Base-by-base conservation (phyloP, 169 alveolate species). In the Neospora caninum region DNA sequence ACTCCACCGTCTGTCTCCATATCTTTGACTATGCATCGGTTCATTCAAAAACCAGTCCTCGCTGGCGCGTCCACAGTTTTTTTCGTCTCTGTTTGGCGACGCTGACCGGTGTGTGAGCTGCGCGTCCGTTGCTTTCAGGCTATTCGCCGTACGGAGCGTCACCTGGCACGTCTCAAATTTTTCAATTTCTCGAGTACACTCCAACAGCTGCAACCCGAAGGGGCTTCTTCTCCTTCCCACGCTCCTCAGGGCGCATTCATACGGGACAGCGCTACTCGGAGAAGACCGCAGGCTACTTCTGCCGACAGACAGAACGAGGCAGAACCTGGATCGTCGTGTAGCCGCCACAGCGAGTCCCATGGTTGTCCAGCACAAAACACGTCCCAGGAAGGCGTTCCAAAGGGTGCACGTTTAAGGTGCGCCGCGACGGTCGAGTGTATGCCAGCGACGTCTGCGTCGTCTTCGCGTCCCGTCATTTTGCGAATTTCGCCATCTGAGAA, bases 111-210 rank as follows among this genome's bases (percentile, higher is more conserved):
- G 58, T 38, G 86, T 78, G 43, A 25, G 86, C 45, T 82, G 31
- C 38, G n/a, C 22, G 16, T 0, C 29, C 39, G 29, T 4, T 41
- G 18, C 25, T 82, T 43, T 16, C 67, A 82, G 89, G 89, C 89
- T 38, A 82, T 82, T 42, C 53, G 89, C 31, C 89, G 89, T 7
- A 82, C 89, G 34, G 64, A 38, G 67, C 89, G 89, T 1, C 89
- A 82, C 38, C 89, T 82, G 53, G 53, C 89, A n/a, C 89, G 89
- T 22, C 89, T 82, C 22, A 82, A 38, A 41, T 82, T 82, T 25
- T 43, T 41, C 36, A 22, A 41, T 27, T 82, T 29, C 64, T 10
- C 67, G 42, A 42, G 42, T 41, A 41, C 89, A 9, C 41, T 82
- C 10, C 89, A 82, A 36, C 69, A 82, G 58, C 58, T 4, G 67